Evolutionary conservation across 768 basidiomycete genomes (phyloP).

Genomic region (Suillus occidentalis): DNA sequence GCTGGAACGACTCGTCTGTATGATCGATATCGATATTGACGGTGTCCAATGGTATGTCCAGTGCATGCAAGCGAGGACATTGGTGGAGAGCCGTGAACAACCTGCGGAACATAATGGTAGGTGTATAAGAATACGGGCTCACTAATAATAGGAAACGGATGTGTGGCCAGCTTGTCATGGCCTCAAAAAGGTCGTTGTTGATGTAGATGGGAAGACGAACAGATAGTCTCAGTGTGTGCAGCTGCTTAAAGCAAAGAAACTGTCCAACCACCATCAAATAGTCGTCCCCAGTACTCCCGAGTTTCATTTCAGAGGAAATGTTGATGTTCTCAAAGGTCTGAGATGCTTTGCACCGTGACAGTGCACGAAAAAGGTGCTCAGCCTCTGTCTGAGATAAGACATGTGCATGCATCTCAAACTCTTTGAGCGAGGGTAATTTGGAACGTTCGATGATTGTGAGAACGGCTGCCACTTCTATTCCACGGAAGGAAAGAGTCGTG

Average conservation of each 20-base stretch:
- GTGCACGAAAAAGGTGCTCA: neutral
- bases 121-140: neutral
- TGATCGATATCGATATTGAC: neutral
- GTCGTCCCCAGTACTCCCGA: too few species aligned
- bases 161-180: neutral
- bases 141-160: neutral
- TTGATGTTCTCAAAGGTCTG: neutral
- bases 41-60: neutral
- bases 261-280: neutral
- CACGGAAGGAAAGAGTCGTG: neutral
- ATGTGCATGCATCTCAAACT: neutral
- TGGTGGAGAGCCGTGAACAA: neutral
- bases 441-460: neutral
- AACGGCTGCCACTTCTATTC: neutral
- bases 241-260: neutral
- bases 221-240: neutral
- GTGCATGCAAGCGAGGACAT: neutral
- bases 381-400: neutral
- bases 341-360: constrained; percentile 2
- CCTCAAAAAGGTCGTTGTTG: neutral
- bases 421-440: neutral
- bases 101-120: neutral
- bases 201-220: neutral
- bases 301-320: too few species aligned
- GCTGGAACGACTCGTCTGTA: neutral